phyloP scores from a whole-genome alignment of 2,329 filamentous ascomycete genomes.

The Cadophora sp. region DNA sequence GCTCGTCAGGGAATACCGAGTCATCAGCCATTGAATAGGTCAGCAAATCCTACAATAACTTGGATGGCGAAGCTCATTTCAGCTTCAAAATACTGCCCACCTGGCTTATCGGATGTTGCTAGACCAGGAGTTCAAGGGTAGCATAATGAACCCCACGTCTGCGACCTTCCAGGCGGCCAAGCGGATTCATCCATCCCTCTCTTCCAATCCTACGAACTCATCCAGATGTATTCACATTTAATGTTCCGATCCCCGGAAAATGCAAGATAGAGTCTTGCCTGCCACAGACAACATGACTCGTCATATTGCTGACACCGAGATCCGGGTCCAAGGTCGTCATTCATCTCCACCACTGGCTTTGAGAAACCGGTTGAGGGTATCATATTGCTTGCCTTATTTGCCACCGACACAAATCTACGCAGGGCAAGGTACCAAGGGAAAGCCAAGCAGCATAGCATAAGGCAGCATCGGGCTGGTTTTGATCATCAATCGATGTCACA shows the following conservation, averaged over 20 bases:
- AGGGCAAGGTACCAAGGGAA: neutral
- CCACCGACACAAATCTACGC: neutral
- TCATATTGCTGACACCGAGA: conserved; percentile 4
- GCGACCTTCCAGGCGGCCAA: conserved; percentile 15
- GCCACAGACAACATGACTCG: neutral
- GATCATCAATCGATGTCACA: conserved; percentile 4
- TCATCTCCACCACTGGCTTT: conserved; percentile 2
- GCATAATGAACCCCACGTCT: conserved; percentile 1
- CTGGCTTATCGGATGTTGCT: neutral
- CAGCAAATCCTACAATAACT: neutral
- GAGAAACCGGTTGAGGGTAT: conserved; percentile 13
- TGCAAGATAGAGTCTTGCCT: neutral
- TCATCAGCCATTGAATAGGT: neutral
- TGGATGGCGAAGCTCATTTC: neutral
- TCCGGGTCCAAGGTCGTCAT: conserved; percentile 11
- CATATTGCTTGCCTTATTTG: conserved; percentile 7
- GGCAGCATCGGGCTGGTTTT: conserved; percentile 2
- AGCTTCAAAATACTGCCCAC: neutral
- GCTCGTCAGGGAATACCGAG: neutral
- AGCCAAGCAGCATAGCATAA: neutral
- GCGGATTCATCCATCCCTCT: neutral
- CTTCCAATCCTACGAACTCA: neutral
- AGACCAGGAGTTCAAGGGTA: neutral
- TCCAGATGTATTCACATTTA: neutral
- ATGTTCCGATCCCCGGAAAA: neutral